These are phyloP conservation scores for Fusarium ramigenum DNA, from an alignment of 2,329 filamentous ascomycete species.

Conservation along the genomic window DNA sequence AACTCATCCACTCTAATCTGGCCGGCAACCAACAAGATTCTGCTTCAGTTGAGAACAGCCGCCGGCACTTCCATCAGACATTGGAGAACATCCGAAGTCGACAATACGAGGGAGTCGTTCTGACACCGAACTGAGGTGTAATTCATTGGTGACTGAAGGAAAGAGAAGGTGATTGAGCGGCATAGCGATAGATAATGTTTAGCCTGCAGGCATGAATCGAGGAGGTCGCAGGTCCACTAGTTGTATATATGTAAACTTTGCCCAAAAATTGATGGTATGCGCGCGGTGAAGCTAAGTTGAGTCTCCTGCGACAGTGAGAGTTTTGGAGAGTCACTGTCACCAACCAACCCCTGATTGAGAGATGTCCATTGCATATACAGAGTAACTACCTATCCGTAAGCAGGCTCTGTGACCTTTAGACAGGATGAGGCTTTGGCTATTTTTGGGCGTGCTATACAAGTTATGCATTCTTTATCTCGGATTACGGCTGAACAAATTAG, in stretches of 20 bases:
- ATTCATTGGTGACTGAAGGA: not conserved
- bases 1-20: conserved; percentile 96
- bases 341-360: not conserved
- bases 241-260: conserved; percentile 45
- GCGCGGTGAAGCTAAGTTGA: not conserved
- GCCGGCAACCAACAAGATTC: conserved; percentile 85
- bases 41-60: conserved; percentile 84
- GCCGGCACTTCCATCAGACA: conserved; percentile 93
- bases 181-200: conserved; percentile 44
- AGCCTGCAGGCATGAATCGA: conserved; percentile 15
- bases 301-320: not conserved
- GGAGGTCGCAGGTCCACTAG: conserved; percentile 28
- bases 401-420: not conserved
- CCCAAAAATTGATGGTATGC: conserved; percentile 29
- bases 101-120: conserved; percentile 91
- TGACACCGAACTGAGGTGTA: conserved; percentile 61
- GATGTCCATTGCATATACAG: not conserved
- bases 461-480: not conserved
- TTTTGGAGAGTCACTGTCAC: conserved; percentile 9
- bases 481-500: not conserved
- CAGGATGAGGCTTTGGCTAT: not conserved
- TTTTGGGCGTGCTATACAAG: not conserved
- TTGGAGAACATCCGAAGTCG: conserved; percentile 91
- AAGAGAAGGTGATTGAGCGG: conserved; percentile 21
- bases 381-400: not conserved